Base-by-base conservation (phyloP, 768 basidiomycete species). In the Rubroboletus pulcherrimus region DNA sequence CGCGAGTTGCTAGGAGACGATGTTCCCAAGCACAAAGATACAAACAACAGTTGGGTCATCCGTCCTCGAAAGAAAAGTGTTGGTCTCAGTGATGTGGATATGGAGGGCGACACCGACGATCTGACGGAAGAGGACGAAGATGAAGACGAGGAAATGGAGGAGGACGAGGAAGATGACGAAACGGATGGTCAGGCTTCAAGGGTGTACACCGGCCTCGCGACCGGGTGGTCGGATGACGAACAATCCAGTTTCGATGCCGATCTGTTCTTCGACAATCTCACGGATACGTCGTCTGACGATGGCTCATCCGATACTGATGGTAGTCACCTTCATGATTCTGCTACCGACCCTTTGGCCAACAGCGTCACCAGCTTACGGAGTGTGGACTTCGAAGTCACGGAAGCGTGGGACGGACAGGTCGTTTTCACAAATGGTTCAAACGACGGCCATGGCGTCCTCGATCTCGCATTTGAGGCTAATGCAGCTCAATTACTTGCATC, bases 191-290 rank as follows among this genome's bases (percentile, higher is more conserved):
- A 55, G 63, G 60, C 59, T 58, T 69, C 66, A 63, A 69, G 66
- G 47, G 68, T 74, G 46, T 88, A 84, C 63, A 79, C 80, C 39
- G 87, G 86, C 46, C 77, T 89, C 45, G 85, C 81, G 46, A 85
- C 85, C 1, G 84, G 87, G 41, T 93, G 89, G 89, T 86, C 86
- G 39, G 86, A 87, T 19, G 87, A 85, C 54, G 89, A 80, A 50
- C 89, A 90, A 67, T 86, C 84, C 2, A 82, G 79, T 56, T 89
- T 90, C 62, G 91, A 93, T 62, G 91, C 91, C 10, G 89, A 92
- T 57, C 69, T 92, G 0, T 92, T 93, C 74, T 92, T 93, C 64
- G 83, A 86, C 53, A 87, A 90, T 65, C 80, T 92, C 40, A 83
- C 84, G 37, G 88, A 82, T 63, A 70, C 78, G 1, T 80, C 78